A percentile compares a stretch with the other conserved stretches of the same genome.
Evolutionary conservation across 176 grass and related monocot genomes (phyloP).

Genomic region (Carex scoparia): DNA sequence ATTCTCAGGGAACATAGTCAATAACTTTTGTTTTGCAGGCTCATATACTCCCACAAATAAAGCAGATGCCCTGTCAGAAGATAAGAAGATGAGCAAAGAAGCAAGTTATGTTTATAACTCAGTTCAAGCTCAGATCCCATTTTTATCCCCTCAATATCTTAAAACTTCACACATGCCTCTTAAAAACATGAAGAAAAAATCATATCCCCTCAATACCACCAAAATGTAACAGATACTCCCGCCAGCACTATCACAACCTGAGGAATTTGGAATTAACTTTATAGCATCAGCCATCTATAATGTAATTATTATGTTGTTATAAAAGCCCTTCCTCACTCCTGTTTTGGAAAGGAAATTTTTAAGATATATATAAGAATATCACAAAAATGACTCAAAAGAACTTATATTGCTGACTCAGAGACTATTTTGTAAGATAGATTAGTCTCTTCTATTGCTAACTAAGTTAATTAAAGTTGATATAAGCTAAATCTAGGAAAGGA

Average conservation of each 20-base stretch:
- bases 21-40: conserved; percentile 72
- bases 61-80: conserved; percentile 72
- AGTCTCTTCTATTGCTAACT: background rate
- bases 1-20: conserved; percentile 72
- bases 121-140: background rate
- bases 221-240: background rate
- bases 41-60: conserved; percentile 96
- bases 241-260: background rate
- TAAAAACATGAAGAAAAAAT: background rate
- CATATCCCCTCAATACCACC: background rate
- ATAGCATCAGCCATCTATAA: background rate
- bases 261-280: background rate
- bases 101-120: background rate
- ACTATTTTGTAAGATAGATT: no score
- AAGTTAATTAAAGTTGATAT: background rate
- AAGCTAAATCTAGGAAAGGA: background rate
- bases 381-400: background rate
- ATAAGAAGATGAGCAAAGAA: conserved; percentile 20
- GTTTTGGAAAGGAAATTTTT: background rate
- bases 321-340: background rate
- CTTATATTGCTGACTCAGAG: no score
- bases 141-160: background rate
- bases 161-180: background rate
- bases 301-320: background rate
- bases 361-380: background rate